phyloP scores from a whole-genome alignment of 1,139 yeast genomes.

The Geotrichum histeridarum region DNA sequence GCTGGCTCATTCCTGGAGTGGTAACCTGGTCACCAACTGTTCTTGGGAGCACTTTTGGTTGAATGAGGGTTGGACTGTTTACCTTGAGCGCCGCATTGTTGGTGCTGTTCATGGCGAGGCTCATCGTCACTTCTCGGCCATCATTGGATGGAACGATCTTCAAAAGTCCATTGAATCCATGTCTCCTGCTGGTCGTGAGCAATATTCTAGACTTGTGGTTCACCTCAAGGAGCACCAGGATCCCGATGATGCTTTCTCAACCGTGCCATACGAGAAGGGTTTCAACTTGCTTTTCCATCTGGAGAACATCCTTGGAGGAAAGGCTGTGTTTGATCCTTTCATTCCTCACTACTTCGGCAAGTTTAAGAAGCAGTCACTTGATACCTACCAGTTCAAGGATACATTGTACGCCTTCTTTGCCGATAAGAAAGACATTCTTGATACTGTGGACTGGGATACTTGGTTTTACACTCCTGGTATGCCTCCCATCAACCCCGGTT shows the following conservation, averaged over 20 bases:
- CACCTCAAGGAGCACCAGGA: constrained; percentile 60
- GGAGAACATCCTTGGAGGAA: constrained; percentile 63
- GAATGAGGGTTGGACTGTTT: constrained; percentile 96
- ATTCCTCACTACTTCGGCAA: constrained; percentile 70
- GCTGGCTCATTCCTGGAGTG: constrained; percentile 89
- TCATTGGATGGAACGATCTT: constrained; percentile 84
- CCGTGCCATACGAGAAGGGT: constrained; percentile 90
- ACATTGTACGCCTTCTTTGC: constrained; percentile 55
- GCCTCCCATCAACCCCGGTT: constrained; percentile 73
- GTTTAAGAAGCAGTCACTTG: constrained; percentile 66
- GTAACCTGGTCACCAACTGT: constrained; percentile 81
- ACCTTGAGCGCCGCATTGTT: constrained; percentile 76
- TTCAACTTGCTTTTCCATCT: constrained; percentile 69
- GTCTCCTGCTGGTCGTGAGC: constrained; percentile 41
- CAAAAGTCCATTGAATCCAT: constrained; percentile 59
- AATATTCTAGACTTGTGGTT: constrained; percentile 65
- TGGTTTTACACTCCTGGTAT: constrained; percentile 82
- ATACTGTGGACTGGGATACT: constrained; percentile 72
- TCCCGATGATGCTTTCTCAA: constrained; percentile 85
- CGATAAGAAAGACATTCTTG: constrained; percentile 48
- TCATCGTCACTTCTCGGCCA: constrained; percentile 72
- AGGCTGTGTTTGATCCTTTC: constrained; percentile 64
- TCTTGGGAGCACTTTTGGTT: constrained; percentile 95
- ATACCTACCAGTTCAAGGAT: constrained; percentile 75
- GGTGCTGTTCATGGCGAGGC: constrained; percentile 74